Evolutionary conservation across 2,329 filamentous ascomycete species (phyloP).

Genomic region (Fusarium duplospermum): DNA sequence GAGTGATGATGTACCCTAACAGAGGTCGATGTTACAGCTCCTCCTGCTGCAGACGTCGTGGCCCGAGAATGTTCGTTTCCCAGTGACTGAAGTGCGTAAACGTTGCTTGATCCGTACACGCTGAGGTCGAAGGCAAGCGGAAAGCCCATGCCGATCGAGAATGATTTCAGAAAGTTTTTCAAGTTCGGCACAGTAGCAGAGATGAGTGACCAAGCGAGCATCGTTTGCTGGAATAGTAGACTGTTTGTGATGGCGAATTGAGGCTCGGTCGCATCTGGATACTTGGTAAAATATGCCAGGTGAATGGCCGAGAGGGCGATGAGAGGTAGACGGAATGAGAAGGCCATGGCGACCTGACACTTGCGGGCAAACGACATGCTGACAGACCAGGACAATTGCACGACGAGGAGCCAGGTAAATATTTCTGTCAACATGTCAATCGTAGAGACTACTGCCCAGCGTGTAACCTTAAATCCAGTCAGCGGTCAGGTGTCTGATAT

Average conservation of each 20-base stretch:
- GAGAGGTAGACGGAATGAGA: slow-evolving; percentile 37
- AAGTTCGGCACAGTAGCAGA: slow-evolving; percentile 36
- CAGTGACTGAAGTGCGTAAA: slow-evolving; percentile 32
- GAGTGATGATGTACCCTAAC: neutral
- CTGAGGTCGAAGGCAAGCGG: slow-evolving; percentile 26
- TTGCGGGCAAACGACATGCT: slow-evolving; percentile 28
- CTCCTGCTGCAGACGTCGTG: slow-evolving; percentile 7
- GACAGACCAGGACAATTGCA: slow-evolving; percentile 28
- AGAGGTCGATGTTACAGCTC: neutral
- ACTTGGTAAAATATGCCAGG: slow-evolving; percentile 9
- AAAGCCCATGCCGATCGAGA: slow-evolving; percentile 38
- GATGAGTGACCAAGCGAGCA: slow-evolving; percentile 35
- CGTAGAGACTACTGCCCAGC: slow-evolving; percentile 21
- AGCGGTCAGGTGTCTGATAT: neutral
- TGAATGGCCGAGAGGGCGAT: slow-evolving; percentile 33
- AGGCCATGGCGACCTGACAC: slow-evolving; percentile 31
- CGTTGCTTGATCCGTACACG: neutral
- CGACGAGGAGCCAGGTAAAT: slow-evolving; percentile 18
- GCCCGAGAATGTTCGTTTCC: slow-evolving; percentile 15
- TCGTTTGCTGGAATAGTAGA: slow-evolving; percentile 27
- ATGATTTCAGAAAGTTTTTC: slow-evolving; percentile 38
- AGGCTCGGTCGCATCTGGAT: slow-evolving; percentile 18
- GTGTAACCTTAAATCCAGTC: slow-evolving; percentile 6
- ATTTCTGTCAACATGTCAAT: slow-evolving; percentile 30
- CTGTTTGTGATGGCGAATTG: slow-evolving; percentile 32